Base-by-base conservation (phyloP, 176 grass and related monocot genomes). In the Aegilops sharonensis region DNA sequence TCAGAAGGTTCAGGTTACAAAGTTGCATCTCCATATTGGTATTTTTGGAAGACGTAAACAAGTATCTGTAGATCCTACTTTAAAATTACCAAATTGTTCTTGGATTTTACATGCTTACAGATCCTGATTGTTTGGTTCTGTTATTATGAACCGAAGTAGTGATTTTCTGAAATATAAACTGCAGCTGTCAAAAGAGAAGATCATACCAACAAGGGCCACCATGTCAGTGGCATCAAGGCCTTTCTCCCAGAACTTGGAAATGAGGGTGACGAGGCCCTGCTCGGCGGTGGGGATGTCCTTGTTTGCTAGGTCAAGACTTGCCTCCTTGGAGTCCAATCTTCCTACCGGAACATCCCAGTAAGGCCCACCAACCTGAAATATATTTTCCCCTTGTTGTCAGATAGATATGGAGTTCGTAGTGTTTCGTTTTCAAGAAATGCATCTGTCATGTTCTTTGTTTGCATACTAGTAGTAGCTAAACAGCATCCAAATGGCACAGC, bases 341-440 rank as follows among this genome's bases (percentile, higher is more conserved):
- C 97, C 97, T 27, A 96, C 92, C 11, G 97, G 97, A 17, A 96
- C 97, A 80, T 99, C 94, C 97, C 97, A 99, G 54, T 99, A 99
- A 21, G 97, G 97, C 10, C 97, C 97, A 80, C 94, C 97, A 6
- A 92, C 88, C 97, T 99, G 87, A 72, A 84, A 85, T 0, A 73
- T 0, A 18, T 9, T 2, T 35, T 29, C 78, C 9, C 59, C n/a
- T 13, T 68, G 64, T 15, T 60, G 35, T 66, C 21, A 64, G 27
- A 39, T 48, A 42, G 48, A 70, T 57, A 23, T 9, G 64, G 9
- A 21, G 67, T 76, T 0, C 32, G 43, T 6, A 79, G 2, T 29
- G 24, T 20, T 61, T 15, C 61, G 9, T 83, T 68, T 66, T 11
- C 29, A 67, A 14, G 40, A 78, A 63, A 68, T 81, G 8, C 25